Evolutionary conservation across 257 asterid genomes (phyloP).

Genomic region (Buddleja alternifolia): DNA sequence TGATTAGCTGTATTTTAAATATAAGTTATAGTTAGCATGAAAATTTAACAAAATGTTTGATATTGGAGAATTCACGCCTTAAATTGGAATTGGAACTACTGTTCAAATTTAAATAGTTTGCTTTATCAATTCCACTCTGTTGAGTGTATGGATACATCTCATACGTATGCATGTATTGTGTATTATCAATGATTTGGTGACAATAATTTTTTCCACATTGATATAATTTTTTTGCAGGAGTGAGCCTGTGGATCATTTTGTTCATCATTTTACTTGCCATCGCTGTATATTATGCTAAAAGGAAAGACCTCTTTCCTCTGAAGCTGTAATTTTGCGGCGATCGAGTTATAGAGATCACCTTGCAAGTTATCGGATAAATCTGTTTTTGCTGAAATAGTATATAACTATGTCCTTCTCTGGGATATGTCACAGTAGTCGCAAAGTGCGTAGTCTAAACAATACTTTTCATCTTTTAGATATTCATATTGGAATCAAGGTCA

Average conservation of each 20-base stretch:
- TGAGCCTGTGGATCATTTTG: slow-evolving; percentile 60
- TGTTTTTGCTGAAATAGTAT: background rate
- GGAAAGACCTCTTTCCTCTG: slow-evolving; percentile 39
- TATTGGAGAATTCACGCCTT: background rate
- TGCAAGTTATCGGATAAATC: slow-evolving; percentile 10
- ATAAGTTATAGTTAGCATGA: background rate
- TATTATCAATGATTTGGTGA: background rate
- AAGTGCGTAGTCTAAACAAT: background rate
- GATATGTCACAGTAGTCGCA: slow-evolving; percentile 2
- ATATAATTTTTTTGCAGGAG: slow-evolving; percentile 53
- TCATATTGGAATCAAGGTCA: background rate
- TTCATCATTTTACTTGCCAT: slow-evolving; percentile 59
- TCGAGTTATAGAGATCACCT: slow-evolving; percentile 7
- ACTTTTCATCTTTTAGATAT: background rate
- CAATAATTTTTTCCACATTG: background rate
- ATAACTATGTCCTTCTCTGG: background rate
- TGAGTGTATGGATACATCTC: background rate
- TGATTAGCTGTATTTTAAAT: background rate
- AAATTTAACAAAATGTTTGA: background rate
- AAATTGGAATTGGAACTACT: background rate
- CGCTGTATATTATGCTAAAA: slow-evolving; percentile 51
- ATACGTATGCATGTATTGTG: background rate
- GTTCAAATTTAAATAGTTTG: background rate
- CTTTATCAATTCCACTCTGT: background rate
- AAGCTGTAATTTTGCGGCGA: slow-evolving; percentile 23